Conservation (phyloP, 1,284 basidiomycete genomes). For the Fomitopsis pinicola region DNA sequence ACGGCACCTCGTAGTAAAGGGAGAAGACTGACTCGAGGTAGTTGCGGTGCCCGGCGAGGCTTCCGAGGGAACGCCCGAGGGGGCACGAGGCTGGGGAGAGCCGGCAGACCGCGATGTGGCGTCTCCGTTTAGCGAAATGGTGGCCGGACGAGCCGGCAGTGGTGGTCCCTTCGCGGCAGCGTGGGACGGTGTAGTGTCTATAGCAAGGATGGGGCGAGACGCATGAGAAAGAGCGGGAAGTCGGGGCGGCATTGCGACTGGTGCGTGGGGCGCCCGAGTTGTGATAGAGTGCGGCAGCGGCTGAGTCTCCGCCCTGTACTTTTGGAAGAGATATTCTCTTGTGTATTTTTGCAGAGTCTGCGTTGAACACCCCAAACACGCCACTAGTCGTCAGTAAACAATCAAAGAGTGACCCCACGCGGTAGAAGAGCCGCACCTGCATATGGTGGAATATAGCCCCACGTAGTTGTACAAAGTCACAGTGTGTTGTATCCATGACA, state of each 20-base stretch:
- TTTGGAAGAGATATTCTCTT: conserved; percentile 75
- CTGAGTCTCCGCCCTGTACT: conserved; percentile 61
- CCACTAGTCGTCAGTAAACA: conserved; percentile 13
- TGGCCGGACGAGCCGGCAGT: conserved; percentile 40
- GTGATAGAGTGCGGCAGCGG: conserved; percentile 41
- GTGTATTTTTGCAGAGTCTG: conserved; percentile 81
- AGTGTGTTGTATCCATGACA: conserved; percentile 70
- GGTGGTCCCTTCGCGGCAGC: conserved; percentile 42
- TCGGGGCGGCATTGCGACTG: conserved; percentile 17
- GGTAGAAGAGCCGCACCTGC: conserved; percentile 48
- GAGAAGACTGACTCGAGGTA: conserved; percentile 26
- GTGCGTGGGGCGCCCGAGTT: conserved; percentile 25
- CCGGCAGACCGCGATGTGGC: conserved; percentile 16
- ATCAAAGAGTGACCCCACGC: conserved; percentile 15
- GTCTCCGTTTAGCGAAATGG: conserved; percentile 19
- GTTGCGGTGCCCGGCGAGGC: conserved; percentile 27
- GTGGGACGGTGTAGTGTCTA: conserved; percentile 58
- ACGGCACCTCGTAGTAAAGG: conserved; percentile 6
- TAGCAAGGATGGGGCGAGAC: conserved; percentile 63
- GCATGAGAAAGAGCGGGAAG: conserved; percentile 40
- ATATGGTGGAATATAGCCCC: conserved; percentile 77
- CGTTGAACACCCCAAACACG: conserved; percentile 6
- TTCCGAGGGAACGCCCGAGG: conserved; percentile 22
- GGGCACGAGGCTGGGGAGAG: conserved; percentile 12
- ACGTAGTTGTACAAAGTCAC: conserved; percentile 72